phyloP scores from a whole-genome alignment of 2,329 filamentous ascomycete species.

The Ampelomyces quisqualis region DNA sequence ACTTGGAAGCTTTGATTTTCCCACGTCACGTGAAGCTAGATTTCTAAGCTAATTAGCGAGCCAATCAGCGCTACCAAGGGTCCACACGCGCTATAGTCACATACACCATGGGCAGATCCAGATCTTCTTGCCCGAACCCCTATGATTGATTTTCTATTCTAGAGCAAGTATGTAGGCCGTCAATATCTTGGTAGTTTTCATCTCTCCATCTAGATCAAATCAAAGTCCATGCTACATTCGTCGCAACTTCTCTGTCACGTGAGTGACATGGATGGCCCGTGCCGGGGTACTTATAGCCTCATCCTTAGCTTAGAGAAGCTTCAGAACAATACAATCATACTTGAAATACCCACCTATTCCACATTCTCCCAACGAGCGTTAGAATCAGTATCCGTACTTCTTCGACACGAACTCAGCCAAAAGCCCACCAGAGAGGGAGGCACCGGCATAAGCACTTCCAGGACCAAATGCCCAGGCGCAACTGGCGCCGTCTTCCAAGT shows the following conservation, averaged over 20 bases:
- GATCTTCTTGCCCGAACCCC: neutral
- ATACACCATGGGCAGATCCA: neutral
- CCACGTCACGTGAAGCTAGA: no score
- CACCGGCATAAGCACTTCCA: constrained; percentile 11
- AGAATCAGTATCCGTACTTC: neutral
- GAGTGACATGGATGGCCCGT: no score
- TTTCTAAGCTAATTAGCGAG: no score
- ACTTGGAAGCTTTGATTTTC: no score
- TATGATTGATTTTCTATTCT: neutral
- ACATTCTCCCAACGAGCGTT: neutral
- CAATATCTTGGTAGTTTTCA: neutral
- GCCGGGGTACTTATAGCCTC: no score
- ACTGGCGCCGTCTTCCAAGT: neutral
- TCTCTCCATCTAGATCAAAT: neutral
- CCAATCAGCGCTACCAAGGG: no score
- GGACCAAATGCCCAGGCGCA: constrained; percentile 2
- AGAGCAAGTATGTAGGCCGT: neutral
- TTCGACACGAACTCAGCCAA: neutral
- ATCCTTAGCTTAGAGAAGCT: neutral
- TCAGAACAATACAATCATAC: neutral
- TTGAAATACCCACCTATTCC: neutral
- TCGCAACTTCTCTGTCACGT: no score
- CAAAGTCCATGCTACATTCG: neutral
- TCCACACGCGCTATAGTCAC: no score
- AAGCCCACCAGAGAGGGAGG: constrained; percentile 5